Evolutionary conservation across 257 asterid species (phyloP).

Genomic region (Solanum paucissectum): DNA sequence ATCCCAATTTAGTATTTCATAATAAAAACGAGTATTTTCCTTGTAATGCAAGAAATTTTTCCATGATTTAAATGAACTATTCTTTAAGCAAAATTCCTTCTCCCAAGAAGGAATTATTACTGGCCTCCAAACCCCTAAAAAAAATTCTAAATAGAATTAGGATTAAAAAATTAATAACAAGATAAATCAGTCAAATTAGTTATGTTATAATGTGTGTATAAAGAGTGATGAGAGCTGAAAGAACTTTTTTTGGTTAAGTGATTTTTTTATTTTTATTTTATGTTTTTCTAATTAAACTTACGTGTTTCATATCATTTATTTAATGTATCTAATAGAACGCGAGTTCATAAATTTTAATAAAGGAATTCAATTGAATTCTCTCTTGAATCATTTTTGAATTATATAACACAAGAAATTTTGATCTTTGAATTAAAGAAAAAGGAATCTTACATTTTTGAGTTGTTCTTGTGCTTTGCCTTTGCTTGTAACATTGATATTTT

Average conservation of each 20-base stretch:
- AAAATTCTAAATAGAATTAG: not conserved
- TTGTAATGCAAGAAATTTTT: slow-evolving; percentile 5
- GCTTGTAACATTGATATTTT: not conserved
- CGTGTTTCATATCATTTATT: not conserved
- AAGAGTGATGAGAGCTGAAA: not conserved
- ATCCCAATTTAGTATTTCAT: slow-evolving; percentile 2
- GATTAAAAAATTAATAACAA: not conserved
- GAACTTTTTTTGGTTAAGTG: not conserved
- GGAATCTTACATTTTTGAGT: not conserved
- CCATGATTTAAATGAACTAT: slow-evolving; percentile 5
- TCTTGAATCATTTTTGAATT: not conserved
- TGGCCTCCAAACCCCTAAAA: slow-evolving; percentile 9
- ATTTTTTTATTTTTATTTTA: not conserved
- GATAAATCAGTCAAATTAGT: not conserved
- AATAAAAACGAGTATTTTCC: not conserved
- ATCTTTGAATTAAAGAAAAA: not conserved
- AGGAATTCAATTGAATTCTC: not conserved
- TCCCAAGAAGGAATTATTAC: slow-evolving; percentile 15
- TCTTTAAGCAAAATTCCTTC: slow-evolving; percentile 8
- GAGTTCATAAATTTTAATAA: not conserved
- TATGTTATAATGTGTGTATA: not conserved
- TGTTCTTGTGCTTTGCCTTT: not conserved
- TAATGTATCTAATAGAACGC: not conserved
- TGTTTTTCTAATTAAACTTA: not conserved
- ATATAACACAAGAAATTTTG: not conserved